Evolutionary conservation across 148 eudicot species (phyloP), one percentile per base, ranked within the genome.

Genomic region (Fallopia convolvulus): DNA sequence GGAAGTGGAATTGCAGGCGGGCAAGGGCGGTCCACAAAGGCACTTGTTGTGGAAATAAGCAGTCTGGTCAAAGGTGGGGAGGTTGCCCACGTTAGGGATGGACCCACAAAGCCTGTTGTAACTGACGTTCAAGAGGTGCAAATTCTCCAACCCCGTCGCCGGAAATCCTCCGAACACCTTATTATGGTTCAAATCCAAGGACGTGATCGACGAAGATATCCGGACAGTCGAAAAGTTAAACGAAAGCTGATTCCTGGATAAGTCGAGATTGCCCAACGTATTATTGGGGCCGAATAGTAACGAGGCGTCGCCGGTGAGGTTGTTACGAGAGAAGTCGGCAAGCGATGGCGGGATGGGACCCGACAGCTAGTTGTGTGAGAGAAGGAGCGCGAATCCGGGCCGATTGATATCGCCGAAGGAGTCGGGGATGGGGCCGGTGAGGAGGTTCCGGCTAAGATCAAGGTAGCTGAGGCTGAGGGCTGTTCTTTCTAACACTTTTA

Each of bases 1-100:
- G 30, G 30, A 0, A 26, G 30, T 26, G 30, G 30, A 26, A 26
- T 26, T 13, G 18, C 70, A 65, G 6, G 41, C 7, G 11, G 81
- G 76, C 75, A 90, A 74, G 0, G 93, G 93, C 41, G 85, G 74
- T 1, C 93, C 90, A 80, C 93, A 90, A 75, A 90, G 77, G 76
- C 91, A 90, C 77, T 74, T 44, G 42, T 88, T 90, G 76, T 88
- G 87, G 47, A 80, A 61, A 78, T 82, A 88, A 2, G 82, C 52
- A 1, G 80, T 53, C 21, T 56, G n/a, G 36, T 75, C 83, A 15
- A 85, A 85, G 10, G 14, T 40, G 52, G 83, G 85, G 72, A 85
- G 8, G 53, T 42, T 74, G 49, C 93, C 91, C 6, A 86, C 84
- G 0, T 46, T 68, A 0, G 93, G 93, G 26, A 90, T 86, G 40